Conservation (phyloP, 371 early-diverging fungal genomes). For the Mortierella sp. region DNA sequence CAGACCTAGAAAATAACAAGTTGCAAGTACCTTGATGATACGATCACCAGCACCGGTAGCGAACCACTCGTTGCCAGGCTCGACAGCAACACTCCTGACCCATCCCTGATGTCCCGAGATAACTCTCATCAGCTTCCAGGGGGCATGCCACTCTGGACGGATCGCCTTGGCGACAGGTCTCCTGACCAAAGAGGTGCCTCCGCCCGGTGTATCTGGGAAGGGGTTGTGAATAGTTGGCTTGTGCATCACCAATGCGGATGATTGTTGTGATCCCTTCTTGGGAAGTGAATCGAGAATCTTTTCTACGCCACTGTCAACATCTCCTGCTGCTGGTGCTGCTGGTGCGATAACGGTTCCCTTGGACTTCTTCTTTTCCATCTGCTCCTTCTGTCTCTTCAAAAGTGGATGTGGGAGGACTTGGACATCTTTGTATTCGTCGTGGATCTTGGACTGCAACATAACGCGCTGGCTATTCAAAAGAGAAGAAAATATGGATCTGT, state of each 20-base stretch:
- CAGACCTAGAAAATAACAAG: background rate
- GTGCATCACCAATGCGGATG: conserved; percentile 60
- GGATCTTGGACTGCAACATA: conserved; percentile 81
- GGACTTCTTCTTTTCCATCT: conserved; percentile 59
- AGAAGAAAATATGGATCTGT: background rate
- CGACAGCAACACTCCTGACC: conserved; percentile 95
- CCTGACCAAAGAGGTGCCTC: conserved; percentile 71
- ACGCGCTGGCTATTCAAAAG: conserved; percentile 69
- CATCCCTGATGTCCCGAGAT: conserved; percentile 98
- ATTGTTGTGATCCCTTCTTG: conserved; percentile 46
- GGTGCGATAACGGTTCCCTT: conserved; percentile 3
- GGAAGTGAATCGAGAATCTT: conserved; percentile 63
- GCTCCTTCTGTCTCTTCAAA: conserved; percentile 69
- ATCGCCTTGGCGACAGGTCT: conserved; percentile 71
- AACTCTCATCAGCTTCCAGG: conserved; percentile 99
- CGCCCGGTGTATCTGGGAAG: conserved; percentile 68
- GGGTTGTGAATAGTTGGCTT: conserved; percentile 58
- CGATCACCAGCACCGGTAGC: conserved; percentile 97
- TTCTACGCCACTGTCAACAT: conserved; percentile 50
- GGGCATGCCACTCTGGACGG: conserved; percentile 95
- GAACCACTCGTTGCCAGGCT: conserved; percentile 97
- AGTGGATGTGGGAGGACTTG: conserved; percentile 76
- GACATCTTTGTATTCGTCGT: conserved; percentile 80
- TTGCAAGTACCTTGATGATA: conserved; percentile 86
- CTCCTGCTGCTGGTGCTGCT: conserved; percentile 37